Base-by-base conservation (phyloP, 345 rosid genomes). In the Brassica juncea region DNA sequence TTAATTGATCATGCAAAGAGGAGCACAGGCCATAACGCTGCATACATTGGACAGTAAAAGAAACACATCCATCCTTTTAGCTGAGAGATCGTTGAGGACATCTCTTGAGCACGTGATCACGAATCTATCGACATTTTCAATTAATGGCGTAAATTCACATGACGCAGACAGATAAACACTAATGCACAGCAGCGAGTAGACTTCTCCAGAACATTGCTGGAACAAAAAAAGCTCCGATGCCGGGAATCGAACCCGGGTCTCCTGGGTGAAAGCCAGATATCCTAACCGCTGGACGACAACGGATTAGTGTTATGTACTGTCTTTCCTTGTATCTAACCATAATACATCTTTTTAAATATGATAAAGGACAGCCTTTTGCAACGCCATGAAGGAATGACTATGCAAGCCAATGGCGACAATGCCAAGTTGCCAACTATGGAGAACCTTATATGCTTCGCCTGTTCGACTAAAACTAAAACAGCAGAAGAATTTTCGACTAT, bases 211-310 rank as follows among this genome's bases (percentile, higher is more conserved):
- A 19, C 21, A 19, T 19, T 19, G 21, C 21, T 19, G 21, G 21
- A 19, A 19, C 21, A 19, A 19, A 47, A 81, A 78, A 42, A 58
- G 0, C 92, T 92, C 92, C 91, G 85, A 66, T 89, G 92, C 91
- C 94, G 93, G 98, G 90, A 93, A 93, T 89, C 87, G 93, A 93
- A 88, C 98, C 94, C 91, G 94, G 94, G 94, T 91, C 93, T 80
- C 91, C 91, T 89, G 94, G 97, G 93, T 91, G 94, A 91, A 91
- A 90, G 94, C 94, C 93, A 90, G 92, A 85, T 44, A 92, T 90
- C 94, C 97, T 94, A 86, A 87, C 97, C 98, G 89, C 90, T 94
- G 94, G 96, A 92, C 98, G 92, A 90, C 92, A 90, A 80, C 86
- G 93, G 92, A 80, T 19, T 19, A 19, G 21, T 19, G 21, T 19